phyloP scores from a whole-genome alignment of 495 filamentous ascomycete species.

The Aspergillus bertholletiae region DNA sequence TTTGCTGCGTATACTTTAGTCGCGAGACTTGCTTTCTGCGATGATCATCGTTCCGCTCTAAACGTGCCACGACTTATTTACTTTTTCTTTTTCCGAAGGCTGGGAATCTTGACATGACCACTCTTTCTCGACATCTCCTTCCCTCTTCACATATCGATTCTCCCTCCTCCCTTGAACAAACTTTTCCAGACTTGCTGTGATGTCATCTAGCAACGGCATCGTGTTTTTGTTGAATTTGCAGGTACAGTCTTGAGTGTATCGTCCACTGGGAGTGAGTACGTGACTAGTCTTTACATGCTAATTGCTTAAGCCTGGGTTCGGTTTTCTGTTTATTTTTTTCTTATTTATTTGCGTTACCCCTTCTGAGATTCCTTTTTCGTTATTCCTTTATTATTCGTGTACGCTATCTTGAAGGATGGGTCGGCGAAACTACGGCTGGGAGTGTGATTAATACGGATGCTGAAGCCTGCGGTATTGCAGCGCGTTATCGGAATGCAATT shows the following conservation, averaged over 20 bases:
- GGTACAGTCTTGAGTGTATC: background rate
- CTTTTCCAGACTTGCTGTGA: background rate
- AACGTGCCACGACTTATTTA: conserved; percentile 30
- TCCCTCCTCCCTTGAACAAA: conserved; percentile 3
- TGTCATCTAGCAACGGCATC: background rate
- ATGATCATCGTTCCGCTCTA: conserved; percentile 2
- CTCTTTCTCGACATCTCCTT: conserved; percentile 1
- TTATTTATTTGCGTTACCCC: background rate
- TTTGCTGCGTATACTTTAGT: background rate
- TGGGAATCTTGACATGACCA: background rate
- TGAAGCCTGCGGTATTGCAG: conserved; percentile 21
- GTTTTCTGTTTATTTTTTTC: conserved; percentile 6
- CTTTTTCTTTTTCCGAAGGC: conserved; percentile 10
- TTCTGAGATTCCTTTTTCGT: conserved; percentile 1
- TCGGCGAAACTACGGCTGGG: conserved; percentile 37
- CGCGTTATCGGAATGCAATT: conserved; percentile 24
- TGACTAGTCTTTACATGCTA: background rate
- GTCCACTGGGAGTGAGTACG: background rate
- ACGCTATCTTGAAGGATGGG: conserved; percentile 32
- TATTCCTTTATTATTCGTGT: conserved; percentile 21
- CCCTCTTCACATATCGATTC: conserved; percentile 2
- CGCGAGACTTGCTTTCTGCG: conserved; percentile 4
- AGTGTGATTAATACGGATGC: conserved; percentile 26
- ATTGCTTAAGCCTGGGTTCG: conserved; percentile 10
- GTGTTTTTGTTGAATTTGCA: background rate